These are phyloP conservation scores for Ganoderma lucidum DNA, from an alignment of 1,284 basidiomycete genomes.

Conservation along the genomic window DNA sequence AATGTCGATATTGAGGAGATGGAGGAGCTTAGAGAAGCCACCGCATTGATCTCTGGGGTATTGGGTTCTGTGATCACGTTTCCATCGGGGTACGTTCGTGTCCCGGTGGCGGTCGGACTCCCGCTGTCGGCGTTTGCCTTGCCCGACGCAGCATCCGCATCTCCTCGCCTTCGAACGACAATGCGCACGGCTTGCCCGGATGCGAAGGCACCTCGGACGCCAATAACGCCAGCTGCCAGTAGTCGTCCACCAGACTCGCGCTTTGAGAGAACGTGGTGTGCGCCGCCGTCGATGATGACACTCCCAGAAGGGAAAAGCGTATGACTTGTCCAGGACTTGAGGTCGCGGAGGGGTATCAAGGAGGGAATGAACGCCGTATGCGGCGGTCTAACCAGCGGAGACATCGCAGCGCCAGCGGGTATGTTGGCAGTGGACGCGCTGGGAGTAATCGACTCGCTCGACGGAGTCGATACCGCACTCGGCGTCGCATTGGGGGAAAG, in stretches of 20 bases:
- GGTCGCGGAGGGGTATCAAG: conserved; percentile 80
- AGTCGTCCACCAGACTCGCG: conserved; percentile 91
- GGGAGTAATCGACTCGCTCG: conserved; percentile 18
- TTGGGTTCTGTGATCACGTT: conserved; percentile 48
- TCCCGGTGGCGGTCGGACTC: conserved; percentile 18
- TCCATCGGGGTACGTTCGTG: conserved; percentile 43
- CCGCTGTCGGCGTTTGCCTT: conserved; percentile 35
- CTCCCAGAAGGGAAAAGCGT: conserved; percentile 90
- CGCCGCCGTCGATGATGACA: conserved; percentile 90
- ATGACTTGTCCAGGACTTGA: conserved; percentile 96
- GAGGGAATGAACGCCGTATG: conserved; percentile 92
- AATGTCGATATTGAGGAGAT: conserved; percentile 44
- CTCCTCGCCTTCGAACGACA: conserved; percentile 27
- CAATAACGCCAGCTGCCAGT: conserved; percentile 90
- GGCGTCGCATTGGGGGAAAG: conserved; percentile 15
- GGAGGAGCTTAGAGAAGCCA: conserved; percentile 46
- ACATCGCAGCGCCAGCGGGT: neutral
- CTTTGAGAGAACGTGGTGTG: conserved; percentile 84
- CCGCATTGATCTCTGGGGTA: conserved; percentile 48
- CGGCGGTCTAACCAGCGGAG: conserved; percentile 57
- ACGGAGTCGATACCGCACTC: conserved; percentile 16
- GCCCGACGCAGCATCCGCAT: conserved; percentile 25
- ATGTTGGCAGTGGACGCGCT: conserved; percentile 20
- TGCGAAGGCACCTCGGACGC: conserved; percentile 90
- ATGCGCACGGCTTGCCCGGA: conserved; percentile 94